Conservation (phyloP, 345 rosid genomes). For the Mercurialis annua region DNA sequence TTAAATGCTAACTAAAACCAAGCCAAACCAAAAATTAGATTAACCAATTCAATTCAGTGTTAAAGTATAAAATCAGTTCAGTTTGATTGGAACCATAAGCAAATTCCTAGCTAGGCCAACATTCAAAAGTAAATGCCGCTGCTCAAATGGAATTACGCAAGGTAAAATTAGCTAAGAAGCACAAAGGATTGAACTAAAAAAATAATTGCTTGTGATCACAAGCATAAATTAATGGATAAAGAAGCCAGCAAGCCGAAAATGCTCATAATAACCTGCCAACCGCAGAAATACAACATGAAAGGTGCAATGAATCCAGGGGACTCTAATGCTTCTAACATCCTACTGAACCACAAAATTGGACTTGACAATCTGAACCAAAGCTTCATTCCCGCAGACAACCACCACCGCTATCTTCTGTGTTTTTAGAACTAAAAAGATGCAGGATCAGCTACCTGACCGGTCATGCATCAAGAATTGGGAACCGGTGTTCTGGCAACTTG, state of each 20-base stretch:
- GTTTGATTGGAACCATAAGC: no score
- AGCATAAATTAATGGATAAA: neutral
- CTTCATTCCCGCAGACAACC: conserved; percentile 60
- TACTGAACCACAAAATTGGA: conserved; percentile 19
- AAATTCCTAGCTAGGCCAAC: no score
- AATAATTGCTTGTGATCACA: neutral
- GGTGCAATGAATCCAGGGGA: neutral
- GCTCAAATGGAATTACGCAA: no score
- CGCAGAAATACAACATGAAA: neutral
- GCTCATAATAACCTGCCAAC: neutral
- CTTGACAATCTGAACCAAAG: conserved; percentile 61
- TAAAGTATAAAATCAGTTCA: no score
- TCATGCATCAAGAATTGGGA: conserved; percentile 54
- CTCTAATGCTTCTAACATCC: conserved; percentile 14
- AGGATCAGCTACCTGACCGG: conserved; percentile 8
- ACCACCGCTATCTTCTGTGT: conserved; percentile 15
- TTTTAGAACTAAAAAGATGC: conserved; percentile 2
- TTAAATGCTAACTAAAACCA: no score
- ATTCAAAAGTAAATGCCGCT: no score
- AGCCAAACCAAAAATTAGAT: no score
- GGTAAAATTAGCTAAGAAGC: no score
- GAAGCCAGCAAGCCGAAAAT: neutral
- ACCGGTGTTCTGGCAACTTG: conserved; percentile 75
- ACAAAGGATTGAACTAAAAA: neutral
- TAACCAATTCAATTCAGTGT: no score